Conservation (phyloP, 1,284 basidiomycete genomes). For the Ceratobasidium sp. region DNA sequence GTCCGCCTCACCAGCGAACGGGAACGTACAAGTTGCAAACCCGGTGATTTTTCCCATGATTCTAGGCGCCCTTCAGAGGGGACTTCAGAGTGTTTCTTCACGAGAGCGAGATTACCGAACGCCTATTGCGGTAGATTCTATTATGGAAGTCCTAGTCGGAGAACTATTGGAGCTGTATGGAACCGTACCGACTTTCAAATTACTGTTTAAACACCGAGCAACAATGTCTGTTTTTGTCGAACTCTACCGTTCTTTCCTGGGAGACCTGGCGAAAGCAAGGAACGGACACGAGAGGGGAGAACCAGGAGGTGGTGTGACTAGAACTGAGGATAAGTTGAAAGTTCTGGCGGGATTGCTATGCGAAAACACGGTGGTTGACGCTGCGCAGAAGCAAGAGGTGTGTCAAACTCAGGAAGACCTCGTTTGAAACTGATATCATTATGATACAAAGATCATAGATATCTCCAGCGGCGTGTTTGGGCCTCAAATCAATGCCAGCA, state of each 20-base stretch:
- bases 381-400: constrained; percentile 77
- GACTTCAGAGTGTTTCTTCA: constrained; percentile 52
- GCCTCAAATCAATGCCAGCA: constrained; percentile 19
- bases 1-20: background rate
- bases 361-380: constrained; percentile 70
- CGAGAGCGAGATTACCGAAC: constrained; percentile 2
- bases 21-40: constrained; percentile 63
- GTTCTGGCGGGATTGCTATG: constrained; percentile 77
- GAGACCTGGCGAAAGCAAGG: constrained; percentile 53
- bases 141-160: constrained; percentile 74
- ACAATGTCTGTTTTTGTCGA: constrained; percentile 75
- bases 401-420: constrained; percentile 40
- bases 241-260: constrained; percentile 71
- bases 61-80: constrained; percentile 69
- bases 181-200: constrained; percentile 73
- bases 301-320: background rate
- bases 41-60: constrained; percentile 77
- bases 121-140: constrained; percentile 57
- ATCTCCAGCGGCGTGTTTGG: constrained; percentile 16
- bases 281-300: background rate
- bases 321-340: constrained; percentile 68
- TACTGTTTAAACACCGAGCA: constrained; percentile 77
- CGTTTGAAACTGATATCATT: background rate
- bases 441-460: constrained; percentile 18
- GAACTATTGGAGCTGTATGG: constrained; percentile 75